Evolutionary conservation across 306 rosid genomes (phyloP).

Genomic region (Pyrus pyrifolia): DNA sequence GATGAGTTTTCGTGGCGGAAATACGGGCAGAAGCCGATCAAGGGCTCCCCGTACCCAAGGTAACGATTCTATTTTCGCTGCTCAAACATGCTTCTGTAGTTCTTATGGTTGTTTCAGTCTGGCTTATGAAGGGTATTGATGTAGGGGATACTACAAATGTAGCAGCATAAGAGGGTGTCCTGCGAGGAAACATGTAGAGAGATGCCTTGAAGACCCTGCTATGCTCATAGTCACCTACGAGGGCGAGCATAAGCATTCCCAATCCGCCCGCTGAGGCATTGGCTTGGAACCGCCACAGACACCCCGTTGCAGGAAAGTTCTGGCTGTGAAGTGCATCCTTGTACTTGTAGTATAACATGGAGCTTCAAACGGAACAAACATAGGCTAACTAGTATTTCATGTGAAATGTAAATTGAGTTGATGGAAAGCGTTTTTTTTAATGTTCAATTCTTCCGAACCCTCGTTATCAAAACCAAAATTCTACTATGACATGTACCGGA

Average conservation of each 20-base stretch:
- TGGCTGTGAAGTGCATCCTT: not conserved
- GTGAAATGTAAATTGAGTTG: not conserved
- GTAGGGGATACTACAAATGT: slow-evolving; percentile 95
- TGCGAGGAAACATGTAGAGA: slow-evolving; percentile 93
- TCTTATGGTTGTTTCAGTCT: not conserved
- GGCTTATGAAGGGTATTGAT: not conserved
- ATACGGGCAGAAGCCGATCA: slow-evolving; percentile 98
- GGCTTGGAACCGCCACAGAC: not conserved
- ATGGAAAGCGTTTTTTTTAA: not conserved
- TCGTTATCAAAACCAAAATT: no score
- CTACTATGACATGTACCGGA: not conserved
- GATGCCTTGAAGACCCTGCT: slow-evolving; percentile 79
- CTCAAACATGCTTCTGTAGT: no score
- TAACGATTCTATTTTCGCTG: slow-evolving; percentile 9
- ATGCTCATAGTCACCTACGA: slow-evolving; percentile 94
- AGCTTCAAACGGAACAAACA: not conserved
- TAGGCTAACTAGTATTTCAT: not conserved
- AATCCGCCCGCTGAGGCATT: slow-evolving; percentile 22
- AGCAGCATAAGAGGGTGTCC: slow-evolving; percentile 99
- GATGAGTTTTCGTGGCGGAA: slow-evolving; percentile 99
- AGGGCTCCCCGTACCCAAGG: slow-evolving; percentile 99
- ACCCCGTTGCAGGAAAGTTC: not conserved
- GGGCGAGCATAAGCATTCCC: slow-evolving; percentile 73
- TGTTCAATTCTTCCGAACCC: not conserved
- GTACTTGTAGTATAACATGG: no score